Conservation (phyloP, 2,329 filamentous ascomycete genomes). For the Sporothrix schenckii region DNA sequence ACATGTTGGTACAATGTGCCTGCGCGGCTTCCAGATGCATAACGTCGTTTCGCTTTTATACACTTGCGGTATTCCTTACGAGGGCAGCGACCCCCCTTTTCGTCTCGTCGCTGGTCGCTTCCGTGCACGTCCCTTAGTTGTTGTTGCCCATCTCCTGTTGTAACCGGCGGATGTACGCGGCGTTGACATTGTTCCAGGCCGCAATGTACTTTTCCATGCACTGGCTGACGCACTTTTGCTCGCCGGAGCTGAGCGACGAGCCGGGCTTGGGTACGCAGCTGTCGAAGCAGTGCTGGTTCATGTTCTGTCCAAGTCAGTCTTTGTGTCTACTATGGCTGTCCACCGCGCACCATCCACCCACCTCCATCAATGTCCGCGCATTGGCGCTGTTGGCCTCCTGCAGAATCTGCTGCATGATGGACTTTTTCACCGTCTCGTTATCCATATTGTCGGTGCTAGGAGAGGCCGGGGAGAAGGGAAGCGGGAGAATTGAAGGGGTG, state of each 20-base stretch:
- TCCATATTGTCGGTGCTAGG: conserved; percentile 52
- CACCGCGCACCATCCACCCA: conserved; percentile 44
- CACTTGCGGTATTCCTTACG: not conserved
- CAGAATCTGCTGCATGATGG: conserved; percentile 67
- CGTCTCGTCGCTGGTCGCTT: not conserved
- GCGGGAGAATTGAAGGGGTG: not conserved
- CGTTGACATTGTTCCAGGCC: conserved; percentile 75
- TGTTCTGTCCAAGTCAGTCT: conserved; percentile 57
- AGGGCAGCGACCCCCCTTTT: not conserved
- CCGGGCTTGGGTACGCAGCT: conserved; percentile 74
- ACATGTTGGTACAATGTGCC: conserved; percentile 14
- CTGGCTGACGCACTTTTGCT: conserved; percentile 70
- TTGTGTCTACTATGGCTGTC: not conserved
- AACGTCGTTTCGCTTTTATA: not conserved
- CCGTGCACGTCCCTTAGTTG: not conserved
- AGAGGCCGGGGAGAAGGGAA: too few relatives aligned
- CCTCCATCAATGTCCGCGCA: conserved; percentile 70
- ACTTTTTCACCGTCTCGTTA: conserved; percentile 61
- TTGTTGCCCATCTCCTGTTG: conserved; percentile 58
- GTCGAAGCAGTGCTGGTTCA: conserved; percentile 80
- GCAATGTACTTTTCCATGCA: conserved; percentile 88
- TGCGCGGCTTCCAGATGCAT: not conserved
- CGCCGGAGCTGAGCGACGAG: conserved; percentile 65
- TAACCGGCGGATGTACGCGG: conserved; percentile 65
- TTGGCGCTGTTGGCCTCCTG: conserved; percentile 68